These are phyloP conservation scores for Puccinia polysora DNA, from an alignment of 1,284 basidiomycete species.

Conservation along the genomic window DNA sequence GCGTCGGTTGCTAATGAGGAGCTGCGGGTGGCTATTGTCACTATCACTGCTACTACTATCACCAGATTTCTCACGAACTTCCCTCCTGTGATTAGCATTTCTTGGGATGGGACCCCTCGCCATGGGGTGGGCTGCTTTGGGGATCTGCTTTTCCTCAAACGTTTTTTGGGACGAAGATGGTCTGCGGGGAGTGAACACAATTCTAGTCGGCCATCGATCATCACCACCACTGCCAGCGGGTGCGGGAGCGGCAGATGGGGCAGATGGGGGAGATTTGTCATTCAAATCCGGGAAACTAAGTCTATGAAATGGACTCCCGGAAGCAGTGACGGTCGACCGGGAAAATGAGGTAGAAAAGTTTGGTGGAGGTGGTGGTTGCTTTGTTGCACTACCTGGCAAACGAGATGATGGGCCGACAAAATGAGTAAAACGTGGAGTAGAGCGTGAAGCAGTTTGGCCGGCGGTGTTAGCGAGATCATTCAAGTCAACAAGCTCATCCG, in stretches of 20 bases:
- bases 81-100: neutral
- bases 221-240: too few relatives aligned
- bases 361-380: slow-evolving; percentile 10
- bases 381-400: slow-evolving; percentile 14
- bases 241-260: too few relatives aligned
- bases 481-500: neutral
- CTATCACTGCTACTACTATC: slow-evolving; percentile 31
- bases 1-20: neutral
- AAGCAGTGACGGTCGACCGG: slow-evolving; percentile 5
- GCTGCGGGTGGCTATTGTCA: neutral
- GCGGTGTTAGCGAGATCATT: slow-evolving; percentile 6
- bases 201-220: slow-evolving; percentile 32
- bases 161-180: slow-evolving; percentile 30
- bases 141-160: neutral
- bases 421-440: slow-evolving; percentile 26
- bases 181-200: slow-evolving; percentile 30
- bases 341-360: slow-evolving; percentile 14
- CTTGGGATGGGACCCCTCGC: too few relatives aligned
- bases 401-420: slow-evolving; percentile 38
- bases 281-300: slow-evolving; percentile 2
- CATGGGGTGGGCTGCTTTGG: neutral
- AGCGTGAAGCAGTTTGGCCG: neutral
- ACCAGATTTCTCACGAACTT: neutral
- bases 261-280: slow-evolving; percentile 13
- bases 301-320: slow-evolving; percentile 34